phyloP scores from a whole-genome alignment of 345 rosid genomes.

The Crucihimalaya himalaica region DNA sequence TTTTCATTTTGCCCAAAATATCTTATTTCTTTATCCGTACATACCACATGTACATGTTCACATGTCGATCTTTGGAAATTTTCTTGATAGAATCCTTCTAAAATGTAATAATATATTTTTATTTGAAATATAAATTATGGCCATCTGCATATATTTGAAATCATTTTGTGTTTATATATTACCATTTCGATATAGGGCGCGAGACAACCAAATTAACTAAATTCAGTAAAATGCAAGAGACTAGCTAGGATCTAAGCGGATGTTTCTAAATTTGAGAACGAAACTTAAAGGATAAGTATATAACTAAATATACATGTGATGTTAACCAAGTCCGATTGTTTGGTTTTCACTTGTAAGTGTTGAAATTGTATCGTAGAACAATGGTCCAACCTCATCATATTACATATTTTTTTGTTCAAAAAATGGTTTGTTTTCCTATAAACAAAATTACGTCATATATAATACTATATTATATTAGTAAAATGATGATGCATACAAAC shows the following conservation, averaged over 20 bases:
- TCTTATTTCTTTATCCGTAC: constrained; percentile 33
- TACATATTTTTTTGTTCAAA: not conserved
- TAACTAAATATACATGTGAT: no score
- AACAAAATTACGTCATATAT: not conserved
- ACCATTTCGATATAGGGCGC: not conserved
- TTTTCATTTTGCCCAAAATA: not conserved
- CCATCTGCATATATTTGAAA: constrained; percentile 1
- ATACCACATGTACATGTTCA: constrained; percentile 38
- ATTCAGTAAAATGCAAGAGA: not conserved
- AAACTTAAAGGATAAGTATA: not conserved
- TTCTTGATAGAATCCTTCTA: not conserved
- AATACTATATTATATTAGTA: not conserved
- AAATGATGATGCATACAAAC: not conserved
- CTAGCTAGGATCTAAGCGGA: not conserved
- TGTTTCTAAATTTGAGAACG: not conserved
- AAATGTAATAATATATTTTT: constrained; percentile 8
- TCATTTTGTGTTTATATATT: not conserved
- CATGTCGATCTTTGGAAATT: constrained; percentile 26
- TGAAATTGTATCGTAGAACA: not conserved
- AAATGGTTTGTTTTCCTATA: not conserved
- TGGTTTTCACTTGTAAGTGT: not conserved
- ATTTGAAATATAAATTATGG: not conserved
- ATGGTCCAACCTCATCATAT: not conserved
- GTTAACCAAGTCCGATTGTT: not conserved
- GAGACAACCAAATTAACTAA: not conserved